phyloP scores from a whole-genome alignment of 1,139 yeast genomes.

The Geotrichum candidum region DNA sequence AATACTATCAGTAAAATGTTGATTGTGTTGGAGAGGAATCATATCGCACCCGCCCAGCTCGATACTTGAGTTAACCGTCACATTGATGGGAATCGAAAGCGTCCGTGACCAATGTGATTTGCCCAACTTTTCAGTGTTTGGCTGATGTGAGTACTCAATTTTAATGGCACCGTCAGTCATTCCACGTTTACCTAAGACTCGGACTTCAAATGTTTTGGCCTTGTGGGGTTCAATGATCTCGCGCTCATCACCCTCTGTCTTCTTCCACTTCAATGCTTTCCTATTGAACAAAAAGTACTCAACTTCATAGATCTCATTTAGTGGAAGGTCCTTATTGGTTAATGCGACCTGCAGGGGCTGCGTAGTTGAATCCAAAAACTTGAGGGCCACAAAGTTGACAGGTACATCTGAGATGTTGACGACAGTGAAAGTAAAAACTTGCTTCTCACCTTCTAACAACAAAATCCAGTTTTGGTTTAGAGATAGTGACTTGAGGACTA shows the following conservation, averaged over 20 bases:
- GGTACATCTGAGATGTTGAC: conserved; percentile 46
- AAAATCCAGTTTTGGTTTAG: conserved; percentile 63
- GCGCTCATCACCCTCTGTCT: conserved; percentile 20
- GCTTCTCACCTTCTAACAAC: conserved; percentile 69
- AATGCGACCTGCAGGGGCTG: conserved; percentile 53
- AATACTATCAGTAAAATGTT: conserved; percentile 15
- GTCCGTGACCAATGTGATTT: conserved; percentile 43
- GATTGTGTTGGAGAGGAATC: conserved; percentile 40
- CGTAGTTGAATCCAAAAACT: conserved; percentile 68
- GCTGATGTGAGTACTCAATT: conserved; percentile 53
- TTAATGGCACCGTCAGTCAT: conserved; percentile 60
- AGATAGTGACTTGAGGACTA: conserved; percentile 44
- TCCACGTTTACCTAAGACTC: conserved; percentile 66
- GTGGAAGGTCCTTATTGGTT: conserved; percentile 42
- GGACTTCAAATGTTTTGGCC: conserved; percentile 44
- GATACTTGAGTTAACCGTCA: conserved; percentile 64
- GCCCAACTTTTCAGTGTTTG: background rate
- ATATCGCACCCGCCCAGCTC: conserved; percentile 73
- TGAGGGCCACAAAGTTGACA: conserved; percentile 45
- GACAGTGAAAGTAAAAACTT: conserved; percentile 46
- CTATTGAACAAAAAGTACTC: conserved; percentile 61
- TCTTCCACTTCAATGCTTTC: conserved; percentile 45
- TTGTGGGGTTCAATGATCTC: conserved; percentile 25
- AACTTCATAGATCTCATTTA: conserved; percentile 64
- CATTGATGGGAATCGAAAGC: conserved; percentile 56